These are phyloP conservation scores for Guadua angustifolia DNA, from an alignment of 176 grass and related monocot genomes.

Conservation along the genomic window DNA sequence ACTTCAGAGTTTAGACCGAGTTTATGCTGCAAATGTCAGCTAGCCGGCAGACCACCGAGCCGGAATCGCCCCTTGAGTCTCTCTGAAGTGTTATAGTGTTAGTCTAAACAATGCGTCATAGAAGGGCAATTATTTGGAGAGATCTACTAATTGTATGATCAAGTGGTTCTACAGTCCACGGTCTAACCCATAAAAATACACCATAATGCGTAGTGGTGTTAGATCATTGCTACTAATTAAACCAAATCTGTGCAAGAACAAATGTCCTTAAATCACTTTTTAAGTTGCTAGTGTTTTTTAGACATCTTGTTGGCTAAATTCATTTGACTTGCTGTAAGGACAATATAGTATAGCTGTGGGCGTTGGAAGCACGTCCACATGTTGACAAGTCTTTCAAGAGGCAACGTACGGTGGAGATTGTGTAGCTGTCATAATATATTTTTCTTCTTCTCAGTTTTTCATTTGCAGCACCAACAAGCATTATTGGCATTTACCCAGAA, in stretches of 20 bases:
- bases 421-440: conserved; percentile 7
- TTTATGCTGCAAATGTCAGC: not conserved
- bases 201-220: not conserved
- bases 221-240: not conserved
- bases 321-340: not conserved
- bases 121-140: not conserved
- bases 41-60: not conserved
- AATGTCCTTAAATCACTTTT: not conserved
- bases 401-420: conserved; percentile 26
- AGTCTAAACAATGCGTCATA: not conserved
- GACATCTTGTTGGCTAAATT: conserved; percentile 13
- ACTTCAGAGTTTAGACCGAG: not conserved
- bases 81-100: not conserved
- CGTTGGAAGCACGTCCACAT: conserved; percentile 40
- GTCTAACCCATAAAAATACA: not conserved
- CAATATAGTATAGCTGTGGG: conserved; percentile 12
- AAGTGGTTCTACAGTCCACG: not conserved
- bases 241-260: not conserved
- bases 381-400: conserved; percentile 44
- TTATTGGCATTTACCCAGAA: not conserved
- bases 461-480: not conserved
- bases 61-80: not conserved
- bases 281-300: not conserved
- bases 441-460: not conserved
- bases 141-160: not conserved